Percentiles rank a stretch among this genome's conserved stretches.
Conservation (phyloP, 805 yeast genomes). For the Hanseniaspora vineae region DNA sequence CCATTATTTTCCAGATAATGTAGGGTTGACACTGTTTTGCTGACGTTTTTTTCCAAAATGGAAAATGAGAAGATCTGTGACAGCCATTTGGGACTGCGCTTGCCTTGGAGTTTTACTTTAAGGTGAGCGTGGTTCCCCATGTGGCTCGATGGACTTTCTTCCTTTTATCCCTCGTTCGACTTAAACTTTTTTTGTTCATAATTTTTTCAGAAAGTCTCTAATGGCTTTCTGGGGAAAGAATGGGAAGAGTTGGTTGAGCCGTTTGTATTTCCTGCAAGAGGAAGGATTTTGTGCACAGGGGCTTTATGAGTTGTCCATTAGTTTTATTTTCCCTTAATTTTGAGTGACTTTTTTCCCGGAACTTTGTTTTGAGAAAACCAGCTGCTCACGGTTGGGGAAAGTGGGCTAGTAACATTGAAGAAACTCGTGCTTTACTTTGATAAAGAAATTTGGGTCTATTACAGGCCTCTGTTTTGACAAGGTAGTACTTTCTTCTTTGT, state of each 20-base stretch:
- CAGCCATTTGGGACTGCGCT: too few relatives aligned
- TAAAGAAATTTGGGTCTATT: not conserved
- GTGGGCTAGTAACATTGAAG: not conserved
- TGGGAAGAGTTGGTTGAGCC: not conserved
- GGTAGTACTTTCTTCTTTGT: not conserved
- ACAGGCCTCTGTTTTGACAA: not conserved
- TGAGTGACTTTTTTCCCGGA: not conserved
- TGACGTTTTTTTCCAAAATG: not conserved
- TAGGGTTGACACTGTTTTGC: not conserved
- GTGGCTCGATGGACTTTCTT: constrained; percentile 17
- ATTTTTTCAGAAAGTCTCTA: not conserved
- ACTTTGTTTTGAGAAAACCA: too few relatives aligned
- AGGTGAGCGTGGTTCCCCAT: too few relatives aligned
- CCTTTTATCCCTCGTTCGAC: not conserved
- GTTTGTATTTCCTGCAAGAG: constrained; percentile 1
- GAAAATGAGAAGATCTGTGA: not conserved
- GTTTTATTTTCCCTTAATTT: not conserved
- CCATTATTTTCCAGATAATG: not conserved
- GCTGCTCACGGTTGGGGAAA: not conserved
- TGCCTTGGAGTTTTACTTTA: too few relatives aligned
- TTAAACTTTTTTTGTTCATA: not conserved
- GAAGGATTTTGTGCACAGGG: not conserved
- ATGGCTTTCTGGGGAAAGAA: not conserved
- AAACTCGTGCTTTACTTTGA: not conserved
- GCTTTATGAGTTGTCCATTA: not conserved